Base-by-base conservation (phyloP, 108 stramenopile species). In the Skeletonema menzelii region DNA sequence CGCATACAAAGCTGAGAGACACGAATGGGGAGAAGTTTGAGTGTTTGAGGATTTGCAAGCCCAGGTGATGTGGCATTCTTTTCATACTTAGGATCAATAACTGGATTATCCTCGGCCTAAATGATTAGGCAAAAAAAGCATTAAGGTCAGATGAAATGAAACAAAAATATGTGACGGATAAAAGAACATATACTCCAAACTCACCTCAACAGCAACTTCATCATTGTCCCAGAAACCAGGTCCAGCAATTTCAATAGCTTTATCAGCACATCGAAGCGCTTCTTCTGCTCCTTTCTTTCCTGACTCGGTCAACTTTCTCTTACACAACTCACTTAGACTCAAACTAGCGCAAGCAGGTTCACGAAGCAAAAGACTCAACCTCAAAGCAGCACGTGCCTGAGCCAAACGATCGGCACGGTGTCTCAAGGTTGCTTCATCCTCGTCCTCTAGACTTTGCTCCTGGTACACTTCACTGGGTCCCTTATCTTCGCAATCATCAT, bases 61-160 rank as follows among this genome's bases (percentile, higher is more conserved):
- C 91, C 91, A 65, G 94, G 94, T 27, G 87, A 80, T 6, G 94
- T 95, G 22, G 91, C 91, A 73, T 95, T 92, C 70, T 89, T 91
- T 79, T 95, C 94, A 65, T 84, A 84, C 46, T 91, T 93, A 6
- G 90, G 84, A 75, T 91, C 82, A 26, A 87, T 73, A 20, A 55
- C 70, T 19, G 89, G 89, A 19, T 71, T 75, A 56, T 95, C 91
- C 59, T 91, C 86, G 40, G 86, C 84, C 93, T 95, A 27, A 26
- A 15, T 67, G 11, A 26, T 63, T 24, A 56, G 59, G 31, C 34
- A 12, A 31, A 34, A 3, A 34, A 60, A 20, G 27, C 42, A 24
- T 67, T 27, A 72, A 56, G 2, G 7, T 53, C 20, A 22, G 49
- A 7, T 22, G 4, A 19, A 46, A 3, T 0, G 19, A 22, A 15